Evolutionary conservation across 306 rosid species (phyloP).

Genomic region (Cucurbita pepo): DNA sequence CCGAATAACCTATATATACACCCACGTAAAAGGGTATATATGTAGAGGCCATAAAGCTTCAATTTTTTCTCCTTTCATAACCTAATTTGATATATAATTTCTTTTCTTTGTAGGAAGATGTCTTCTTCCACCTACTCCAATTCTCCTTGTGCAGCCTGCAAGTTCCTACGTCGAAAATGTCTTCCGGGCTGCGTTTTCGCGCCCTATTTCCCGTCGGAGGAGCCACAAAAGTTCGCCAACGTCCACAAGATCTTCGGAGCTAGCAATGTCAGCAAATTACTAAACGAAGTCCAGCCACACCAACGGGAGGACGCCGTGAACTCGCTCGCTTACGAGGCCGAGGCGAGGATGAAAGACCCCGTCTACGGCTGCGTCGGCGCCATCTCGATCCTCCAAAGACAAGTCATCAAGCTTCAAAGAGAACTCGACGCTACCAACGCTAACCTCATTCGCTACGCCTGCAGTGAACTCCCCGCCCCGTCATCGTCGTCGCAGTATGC

Average conservation of each 20-base stretch:
- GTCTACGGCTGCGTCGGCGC: slow-evolving; percentile 89
- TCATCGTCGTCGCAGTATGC: background rate
- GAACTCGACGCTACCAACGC: slow-evolving; percentile 77
- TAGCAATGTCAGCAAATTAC: slow-evolving; percentile 73
- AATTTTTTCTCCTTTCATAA: background rate
- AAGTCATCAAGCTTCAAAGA: slow-evolving; percentile 65
- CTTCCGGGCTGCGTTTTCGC: slow-evolving; percentile 66
- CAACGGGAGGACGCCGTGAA: slow-evolving; percentile 83
- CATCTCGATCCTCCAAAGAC: slow-evolving; percentile 68
- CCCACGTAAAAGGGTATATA: no score
- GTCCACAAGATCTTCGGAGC: slow-evolving; percentile 95
- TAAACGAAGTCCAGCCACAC: slow-evolving; percentile 62
- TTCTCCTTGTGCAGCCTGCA: slow-evolving; percentile 93
- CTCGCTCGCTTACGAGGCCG: slow-evolving; percentile 88
- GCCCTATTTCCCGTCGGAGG: slow-evolving; percentile 78
- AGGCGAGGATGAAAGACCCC: slow-evolving; percentile 79
- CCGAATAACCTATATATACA: no score
- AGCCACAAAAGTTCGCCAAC: slow-evolving; percentile 68
- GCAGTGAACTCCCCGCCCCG: slow-evolving; percentile 9
- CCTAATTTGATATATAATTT: background rate
- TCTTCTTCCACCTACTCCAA: slow-evolving; percentile 37
- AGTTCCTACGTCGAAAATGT: slow-evolving; percentile 72
- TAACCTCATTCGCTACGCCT: slow-evolving; percentile 42
- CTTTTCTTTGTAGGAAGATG: slow-evolving; percentile 15
- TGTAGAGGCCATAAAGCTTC: background rate